phyloP scores from a whole-genome alignment of 2,329 filamentous ascomycete species.

The Diaporthe caulivora region DNA sequence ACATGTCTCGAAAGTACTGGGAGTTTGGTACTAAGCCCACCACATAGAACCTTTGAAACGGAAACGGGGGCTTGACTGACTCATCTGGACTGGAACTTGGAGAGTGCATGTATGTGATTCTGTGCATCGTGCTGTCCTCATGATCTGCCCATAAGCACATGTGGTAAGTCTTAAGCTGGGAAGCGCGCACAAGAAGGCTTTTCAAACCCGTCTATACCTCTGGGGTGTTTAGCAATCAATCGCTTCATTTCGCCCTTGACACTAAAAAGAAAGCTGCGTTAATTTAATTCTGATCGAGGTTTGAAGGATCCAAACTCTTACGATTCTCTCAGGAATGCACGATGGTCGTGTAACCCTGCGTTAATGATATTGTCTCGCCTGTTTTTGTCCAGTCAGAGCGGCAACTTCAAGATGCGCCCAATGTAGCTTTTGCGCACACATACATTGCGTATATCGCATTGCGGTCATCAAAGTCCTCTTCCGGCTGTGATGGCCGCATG shows the following conservation, averaged over 20 bases:
- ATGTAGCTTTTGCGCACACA: background rate
- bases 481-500: background rate
- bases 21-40: background rate
- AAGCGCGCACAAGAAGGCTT: background rate
- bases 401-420: no score
- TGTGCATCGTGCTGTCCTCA: background rate
- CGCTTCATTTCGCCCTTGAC: constrained; percentile 4
- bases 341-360: background rate
- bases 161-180: background rate
- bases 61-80: background rate
- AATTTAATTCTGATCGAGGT: background rate
- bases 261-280: background rate
- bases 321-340: background rate
- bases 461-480: constrained; percentile 8
- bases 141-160: background rate
- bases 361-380: constrained; percentile 13
- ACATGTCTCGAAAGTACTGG: no score
- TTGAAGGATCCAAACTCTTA: background rate
- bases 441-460: background rate
- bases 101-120: no score
- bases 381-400: background rate
- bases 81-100: background rate
- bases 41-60: background rate
- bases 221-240: background rate
- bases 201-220: background rate